Percentiles rank a stretch among this genome's conserved stretches.
phyloP scores from a whole-genome alignment of 2,329 filamentous ascomycete genomes.

The Furcasterigmium sp. region DNA sequence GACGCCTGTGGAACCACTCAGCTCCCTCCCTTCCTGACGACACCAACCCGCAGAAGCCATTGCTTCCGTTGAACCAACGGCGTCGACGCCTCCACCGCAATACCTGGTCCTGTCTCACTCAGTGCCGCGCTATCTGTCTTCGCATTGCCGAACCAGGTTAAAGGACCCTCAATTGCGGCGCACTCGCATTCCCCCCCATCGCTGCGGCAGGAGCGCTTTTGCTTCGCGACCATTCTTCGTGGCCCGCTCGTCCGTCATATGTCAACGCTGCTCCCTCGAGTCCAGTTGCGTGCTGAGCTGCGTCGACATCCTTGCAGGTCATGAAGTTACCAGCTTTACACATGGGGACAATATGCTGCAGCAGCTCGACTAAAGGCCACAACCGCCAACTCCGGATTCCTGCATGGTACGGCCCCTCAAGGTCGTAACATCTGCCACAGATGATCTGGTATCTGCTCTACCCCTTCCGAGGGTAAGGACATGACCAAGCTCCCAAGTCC shows the following conservation, averaged over 20 bases:
- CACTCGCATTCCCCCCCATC: neutral
- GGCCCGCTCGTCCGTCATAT: neutral
- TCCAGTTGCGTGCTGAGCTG: too few relatives aligned
- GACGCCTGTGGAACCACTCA: too few relatives aligned
- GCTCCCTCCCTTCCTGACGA: too few relatives aligned
- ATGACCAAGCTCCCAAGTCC: neutral
- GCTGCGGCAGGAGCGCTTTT: too few relatives aligned
- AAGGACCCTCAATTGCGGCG: neutral
- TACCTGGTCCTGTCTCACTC: too few relatives aligned
- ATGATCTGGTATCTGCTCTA: slow-evolving; percentile 78
- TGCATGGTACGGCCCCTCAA: neutral
- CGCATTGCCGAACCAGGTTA: neutral
- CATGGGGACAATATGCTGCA: neutral
- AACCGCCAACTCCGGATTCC: neutral
- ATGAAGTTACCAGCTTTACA: neutral
- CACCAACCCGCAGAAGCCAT: too few relatives aligned
- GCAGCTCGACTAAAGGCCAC: neutral
- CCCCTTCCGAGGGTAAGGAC: slow-evolving; percentile 66
- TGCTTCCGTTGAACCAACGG: too few relatives aligned
- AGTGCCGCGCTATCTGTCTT: neutral
- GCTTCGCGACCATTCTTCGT: too few relatives aligned
- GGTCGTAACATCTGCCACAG: slow-evolving; percentile 11
- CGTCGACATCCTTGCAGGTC: neutral
- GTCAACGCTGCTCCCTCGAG: neutral
- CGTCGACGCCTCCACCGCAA: too few relatives aligned